Percentiles rank a stretch among this genome's conserved stretches.
Evolutionary conservation across 192 early-diverging fungal genomes (phyloP).

Genomic region (Linnemannia zychae): DNA sequence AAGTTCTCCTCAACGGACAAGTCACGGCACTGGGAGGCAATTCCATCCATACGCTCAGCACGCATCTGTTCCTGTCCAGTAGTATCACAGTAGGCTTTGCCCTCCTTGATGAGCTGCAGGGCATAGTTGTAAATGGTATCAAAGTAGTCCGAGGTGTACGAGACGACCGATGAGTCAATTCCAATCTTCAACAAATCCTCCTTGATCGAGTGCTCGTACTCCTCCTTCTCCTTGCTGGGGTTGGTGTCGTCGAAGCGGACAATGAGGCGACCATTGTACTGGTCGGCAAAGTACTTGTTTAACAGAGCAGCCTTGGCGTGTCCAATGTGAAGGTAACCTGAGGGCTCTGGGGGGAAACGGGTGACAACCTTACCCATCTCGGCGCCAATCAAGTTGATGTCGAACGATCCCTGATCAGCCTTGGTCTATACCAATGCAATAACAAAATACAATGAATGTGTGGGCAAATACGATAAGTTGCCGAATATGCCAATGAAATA

Average conservation of each 20-base stretch:
- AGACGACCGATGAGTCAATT: conserved; percentile 78
- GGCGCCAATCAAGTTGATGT: conserved; percentile 87
- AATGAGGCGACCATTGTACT: conserved; percentile 93
- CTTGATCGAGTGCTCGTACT: conserved; percentile 96
- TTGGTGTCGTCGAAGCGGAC: conserved; percentile 99
- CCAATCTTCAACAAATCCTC: conserved; percentile 94
- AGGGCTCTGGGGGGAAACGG: conserved; percentile 98
- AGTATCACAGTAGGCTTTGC: conserved; percentile 95
- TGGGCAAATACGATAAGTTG: neutral
- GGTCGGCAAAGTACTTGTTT: conserved; percentile 96
- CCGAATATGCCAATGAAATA: too few relatives aligned
- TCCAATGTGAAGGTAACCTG: conserved; percentile 99
- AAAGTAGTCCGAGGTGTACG: conserved; percentile 97
- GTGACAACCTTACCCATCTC: conserved; percentile 93
- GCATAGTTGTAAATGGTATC: conserved; percentile 89
- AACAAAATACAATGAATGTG: neutral
- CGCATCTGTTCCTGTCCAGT: conserved; percentile 90
- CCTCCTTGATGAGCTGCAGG: conserved; percentile 85
- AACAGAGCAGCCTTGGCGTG: conserved; percentile 99
- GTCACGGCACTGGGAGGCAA: conserved; percentile 88
- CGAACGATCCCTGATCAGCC: conserved; percentile 86
- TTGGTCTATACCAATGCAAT: conserved; percentile 47
- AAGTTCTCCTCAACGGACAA: conserved; percentile 92
- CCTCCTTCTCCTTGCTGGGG: conserved; percentile 95
- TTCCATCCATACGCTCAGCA: conserved; percentile 83